Evolutionary conservation across 1,284 basidiomycete species (phyloP).

Genomic region (Coniferiporia sulphurascens): DNA sequence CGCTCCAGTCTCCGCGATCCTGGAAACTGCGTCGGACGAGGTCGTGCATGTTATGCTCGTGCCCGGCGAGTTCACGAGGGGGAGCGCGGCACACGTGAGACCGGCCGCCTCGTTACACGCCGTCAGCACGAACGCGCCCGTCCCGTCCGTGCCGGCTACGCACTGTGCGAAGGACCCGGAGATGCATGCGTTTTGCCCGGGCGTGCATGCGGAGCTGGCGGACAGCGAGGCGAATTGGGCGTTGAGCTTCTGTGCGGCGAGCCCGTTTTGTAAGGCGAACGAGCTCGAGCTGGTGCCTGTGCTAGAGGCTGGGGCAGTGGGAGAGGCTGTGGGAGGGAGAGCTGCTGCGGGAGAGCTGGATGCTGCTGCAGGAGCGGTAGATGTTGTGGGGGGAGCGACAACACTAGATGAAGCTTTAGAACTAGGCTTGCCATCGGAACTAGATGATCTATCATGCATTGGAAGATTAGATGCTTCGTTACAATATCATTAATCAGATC

Average conservation of each 20-base stretch:
- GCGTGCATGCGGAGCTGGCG: constrained; percentile 25
- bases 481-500: not conserved
- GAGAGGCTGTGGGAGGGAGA: not conserved
- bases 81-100: constrained; percentile 46
- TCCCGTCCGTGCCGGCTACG: constrained; percentile 30
- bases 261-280: constrained; percentile 22
- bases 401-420: not conserved
- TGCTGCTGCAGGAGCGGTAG: not conserved
- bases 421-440: not conserved
- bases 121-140: constrained; percentile 22
- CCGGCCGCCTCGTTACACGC: constrained; percentile 33
- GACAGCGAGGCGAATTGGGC: constrained; percentile 19
- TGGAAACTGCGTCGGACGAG: constrained; percentile 34
- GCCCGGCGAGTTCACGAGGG: constrained; percentile 46
- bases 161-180: constrained; percentile 35
- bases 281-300: constrained; percentile 9
- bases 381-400: no score
- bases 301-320: not conserved
- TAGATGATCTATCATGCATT: not conserved
- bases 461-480: not conserved
- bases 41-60: constrained; percentile 45
- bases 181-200: constrained; percentile 42
- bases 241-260: constrained; percentile 22
- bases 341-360: not conserved
- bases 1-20: constrained; percentile 44